These are phyloP conservation scores for Xylariaceae sp. DNA, from an alignment of 2,329 filamentous ascomycete genomes.

Conservation along the genomic window DNA sequence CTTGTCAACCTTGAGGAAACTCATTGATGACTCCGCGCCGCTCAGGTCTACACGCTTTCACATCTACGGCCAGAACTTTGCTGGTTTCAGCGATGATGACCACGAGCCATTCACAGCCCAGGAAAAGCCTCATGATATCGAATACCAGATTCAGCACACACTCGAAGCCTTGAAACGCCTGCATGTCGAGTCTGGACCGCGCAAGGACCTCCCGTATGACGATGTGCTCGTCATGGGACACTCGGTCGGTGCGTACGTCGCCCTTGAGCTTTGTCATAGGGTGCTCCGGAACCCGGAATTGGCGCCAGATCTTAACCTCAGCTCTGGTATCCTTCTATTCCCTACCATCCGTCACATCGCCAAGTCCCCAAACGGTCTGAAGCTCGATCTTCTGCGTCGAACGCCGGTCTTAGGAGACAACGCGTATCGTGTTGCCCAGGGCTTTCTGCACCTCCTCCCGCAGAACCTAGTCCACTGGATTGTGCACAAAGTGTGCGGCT, in stretches of 20 bases:
- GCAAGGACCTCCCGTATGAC: constrained; percentile 49
- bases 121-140: constrained; percentile 53
- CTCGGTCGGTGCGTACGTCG: constrained; percentile 73
- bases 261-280: constrained; percentile 67
- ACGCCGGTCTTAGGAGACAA: constrained; percentile 46
- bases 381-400: constrained; percentile 48
- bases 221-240: constrained; percentile 71
- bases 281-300: constrained; percentile 45
- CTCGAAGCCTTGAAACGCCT: constrained; percentile 43
- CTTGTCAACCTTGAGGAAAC: constrained; percentile 57
- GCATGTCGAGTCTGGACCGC: constrained; percentile 33
- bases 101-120: constrained; percentile 48
- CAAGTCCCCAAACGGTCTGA: constrained; percentile 60
- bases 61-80: constrained; percentile 60
- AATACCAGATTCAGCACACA: constrained; percentile 54
- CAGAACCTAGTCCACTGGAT: constrained; percentile 45
- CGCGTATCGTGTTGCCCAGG: constrained; percentile 45
- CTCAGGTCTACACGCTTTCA: constrained; percentile 47
- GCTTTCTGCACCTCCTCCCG: constrained; percentile 48
- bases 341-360: constrained; percentile 75
- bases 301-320: constrained; percentile 46
- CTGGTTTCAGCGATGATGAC: constrained; percentile 60
- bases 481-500: constrained; percentile 47
- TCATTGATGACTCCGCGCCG: constrained; percentile 48
- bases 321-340: constrained; percentile 67